Evolutionary conservation across 257 asterid species (phyloP).

Genomic region (Linaria vulgaris): DNA sequence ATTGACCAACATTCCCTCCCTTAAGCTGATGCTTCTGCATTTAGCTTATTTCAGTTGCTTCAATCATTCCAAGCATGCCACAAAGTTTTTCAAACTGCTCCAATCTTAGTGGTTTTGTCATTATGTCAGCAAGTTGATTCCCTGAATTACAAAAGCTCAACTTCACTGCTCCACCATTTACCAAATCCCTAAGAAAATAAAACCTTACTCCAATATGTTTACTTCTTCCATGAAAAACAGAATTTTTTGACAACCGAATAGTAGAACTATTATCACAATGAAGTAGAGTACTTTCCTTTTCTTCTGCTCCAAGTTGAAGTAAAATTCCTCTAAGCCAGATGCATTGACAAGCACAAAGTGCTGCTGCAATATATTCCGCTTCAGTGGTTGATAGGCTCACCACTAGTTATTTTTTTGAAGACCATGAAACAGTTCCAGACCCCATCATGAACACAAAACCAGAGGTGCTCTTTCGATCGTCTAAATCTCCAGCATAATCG

Average conservation of each 20-base stretch:
- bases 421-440: not conserved
- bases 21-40: no score
- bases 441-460: not conserved
- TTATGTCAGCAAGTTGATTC: not conserved
- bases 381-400: not conserved
- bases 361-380: not conserved
- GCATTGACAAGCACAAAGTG: not conserved
- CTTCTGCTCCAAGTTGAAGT: no score
- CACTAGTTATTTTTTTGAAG: not conserved
- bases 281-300: not conserved
- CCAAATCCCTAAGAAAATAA: not conserved
- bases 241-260: not conserved
- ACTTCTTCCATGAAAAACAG: not conserved
- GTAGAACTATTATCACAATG: not conserved
- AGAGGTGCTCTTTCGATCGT: not conserved
- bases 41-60: no score
- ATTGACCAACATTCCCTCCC: no score
- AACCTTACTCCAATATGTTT: not conserved
- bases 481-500: not conserved
- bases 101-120: not conserved
- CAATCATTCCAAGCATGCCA: no score
- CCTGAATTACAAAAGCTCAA: not conserved
- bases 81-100: not conserved
- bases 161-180: not conserved
- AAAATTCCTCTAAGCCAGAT: not conserved